These are phyloP conservation scores for Thalassia testudinum DNA, from an alignment of 116 monocot species.

Conservation along the genomic window DNA sequence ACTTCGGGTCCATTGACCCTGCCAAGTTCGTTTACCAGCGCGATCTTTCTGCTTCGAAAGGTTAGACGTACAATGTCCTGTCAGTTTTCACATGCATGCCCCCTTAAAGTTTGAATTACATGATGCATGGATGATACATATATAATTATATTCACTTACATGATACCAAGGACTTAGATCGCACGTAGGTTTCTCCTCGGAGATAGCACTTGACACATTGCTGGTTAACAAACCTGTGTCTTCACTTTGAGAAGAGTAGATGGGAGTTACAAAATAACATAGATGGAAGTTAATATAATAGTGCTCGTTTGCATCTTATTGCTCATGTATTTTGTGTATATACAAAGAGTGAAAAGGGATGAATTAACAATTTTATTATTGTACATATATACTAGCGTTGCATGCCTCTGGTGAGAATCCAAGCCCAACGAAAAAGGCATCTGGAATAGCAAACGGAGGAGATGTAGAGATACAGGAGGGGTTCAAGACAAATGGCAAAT, in stretches of 20 bases:
- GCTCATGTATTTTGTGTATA: no score
- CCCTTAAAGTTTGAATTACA: no score
- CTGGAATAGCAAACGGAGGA: conserved; percentile 6
- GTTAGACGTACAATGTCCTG: conserved; percentile 3
- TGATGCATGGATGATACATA: not conserved
- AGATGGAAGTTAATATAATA: no score
- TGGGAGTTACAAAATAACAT: no score
- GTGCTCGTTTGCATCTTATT: no score
- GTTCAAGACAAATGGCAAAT: conserved; percentile 7
- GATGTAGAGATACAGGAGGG: conserved; percentile 45
- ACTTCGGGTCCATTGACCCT: conserved; percentile 6
- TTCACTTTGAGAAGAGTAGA: no score
- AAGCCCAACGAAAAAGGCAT: conserved; percentile 33
- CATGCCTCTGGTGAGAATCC: conserved; percentile 22
- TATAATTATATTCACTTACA: not conserved
- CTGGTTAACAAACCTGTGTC: no score
- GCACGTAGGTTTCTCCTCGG: no score
- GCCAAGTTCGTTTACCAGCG: conserved; percentile 16
- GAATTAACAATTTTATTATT: no score
- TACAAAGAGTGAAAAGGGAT: no score
- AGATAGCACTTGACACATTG: no score
- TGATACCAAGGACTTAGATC: not conserved
- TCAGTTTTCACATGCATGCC: not conserved
- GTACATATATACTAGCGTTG: no score
- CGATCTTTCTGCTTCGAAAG: conserved; percentile 16